These are phyloP conservation scores for Colletotrichum abscissum DNA, from an alignment of 2,329 filamentous ascomycete species.

Conservation along the genomic window DNA sequence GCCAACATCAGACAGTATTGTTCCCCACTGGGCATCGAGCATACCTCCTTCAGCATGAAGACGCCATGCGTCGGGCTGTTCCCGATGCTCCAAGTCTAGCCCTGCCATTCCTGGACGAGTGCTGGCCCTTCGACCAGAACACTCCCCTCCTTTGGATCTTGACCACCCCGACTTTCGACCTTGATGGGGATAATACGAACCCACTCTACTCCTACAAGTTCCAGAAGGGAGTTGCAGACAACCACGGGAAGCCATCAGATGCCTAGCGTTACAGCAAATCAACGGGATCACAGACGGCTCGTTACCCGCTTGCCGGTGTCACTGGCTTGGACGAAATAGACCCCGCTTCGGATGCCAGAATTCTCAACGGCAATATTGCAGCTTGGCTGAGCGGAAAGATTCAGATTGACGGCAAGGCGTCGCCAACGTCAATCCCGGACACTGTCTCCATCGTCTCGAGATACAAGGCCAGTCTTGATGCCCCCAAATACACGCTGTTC, in stretches of 20 bases:
- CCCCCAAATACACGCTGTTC: slow-evolving; percentile 46
- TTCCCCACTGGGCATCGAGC: slow-evolving; percentile 46
- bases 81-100: slow-evolving; percentile 18
- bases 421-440: slow-evolving; percentile 9
- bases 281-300: slow-evolving; percentile 38
- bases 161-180: background rate
- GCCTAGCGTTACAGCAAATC: slow-evolving; percentile 37
- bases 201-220: slow-evolving; percentile 41
- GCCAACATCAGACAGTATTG: slow-evolving; percentile 42
- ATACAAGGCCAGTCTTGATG: slow-evolving; percentile 39
- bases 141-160: background rate
- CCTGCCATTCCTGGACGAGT: slow-evolving; percentile 41
- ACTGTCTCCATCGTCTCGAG: slow-evolving; percentile 23
- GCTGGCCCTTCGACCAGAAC: background rate
- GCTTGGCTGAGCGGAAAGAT: slow-evolving; percentile 6
- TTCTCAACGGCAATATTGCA: slow-evolving; percentile 8
- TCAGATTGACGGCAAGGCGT: slow-evolving; percentile 10
- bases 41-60: slow-evolving; percentile 41
- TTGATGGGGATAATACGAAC: slow-evolving; percentile 23
- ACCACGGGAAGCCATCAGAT: background rate
- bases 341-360: background rate
- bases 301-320: slow-evolving; percentile 42
- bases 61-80: slow-evolving; percentile 35
- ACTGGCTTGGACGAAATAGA: background rate
- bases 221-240: slow-evolving; percentile 35